Evolutionary conservation across 1,139 yeast species (phyloP).

Genomic region (Starmera stellimalicola): DNA sequence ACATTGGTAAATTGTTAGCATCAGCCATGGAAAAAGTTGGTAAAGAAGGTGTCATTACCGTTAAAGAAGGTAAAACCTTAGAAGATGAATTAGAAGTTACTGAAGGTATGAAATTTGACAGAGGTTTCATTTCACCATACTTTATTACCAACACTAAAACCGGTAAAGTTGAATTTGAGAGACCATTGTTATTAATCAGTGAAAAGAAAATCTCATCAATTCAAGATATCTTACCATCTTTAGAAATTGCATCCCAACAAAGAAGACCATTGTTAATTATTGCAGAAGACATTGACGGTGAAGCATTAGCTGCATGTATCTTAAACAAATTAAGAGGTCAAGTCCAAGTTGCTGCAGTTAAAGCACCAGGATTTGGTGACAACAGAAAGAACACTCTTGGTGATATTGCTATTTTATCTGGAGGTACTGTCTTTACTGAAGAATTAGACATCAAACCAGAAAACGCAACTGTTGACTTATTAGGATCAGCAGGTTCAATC

Average conservation of each 20-base stretch:
- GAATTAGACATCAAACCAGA: constrained; percentile 97
- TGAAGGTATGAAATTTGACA: constrained; percentile 99
- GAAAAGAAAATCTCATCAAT: constrained; percentile 94
- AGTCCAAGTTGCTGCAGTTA: constrained; percentile 96
- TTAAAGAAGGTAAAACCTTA: constrained; percentile 93
- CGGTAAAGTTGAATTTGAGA: constrained; percentile 96
- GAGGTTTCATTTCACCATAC: constrained; percentile 97
- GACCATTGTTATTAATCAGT: constrained; percentile 80
- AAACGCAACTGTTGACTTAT: constrained; percentile 82
- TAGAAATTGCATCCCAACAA: constrained; percentile 87
- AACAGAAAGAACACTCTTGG: constrained; percentile 98
- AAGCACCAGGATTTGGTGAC: constrained; percentile 99
- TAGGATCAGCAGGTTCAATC: constrained; percentile 90
- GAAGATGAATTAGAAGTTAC: constrained; percentile 97
- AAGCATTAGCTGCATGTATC: constrained; percentile 98
- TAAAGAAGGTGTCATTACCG: constrained; percentile 98
- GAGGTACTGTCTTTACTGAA: constrained; percentile 98
- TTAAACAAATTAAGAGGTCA: constrained; percentile 98
- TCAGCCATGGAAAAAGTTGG: constrained; percentile 99
- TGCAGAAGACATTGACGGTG: constrained; percentile 98
- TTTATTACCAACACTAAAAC: constrained; percentile 94
- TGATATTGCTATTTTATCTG: constrained; percentile 93
- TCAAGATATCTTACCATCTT: constrained; percentile 88
- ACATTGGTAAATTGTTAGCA: constrained; percentile 90
- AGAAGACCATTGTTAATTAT: constrained; percentile 93